Evolutionary conservation across 2,329 filamentous ascomycete genomes (phyloP).

Genomic region (Fusarium sp.): DNA sequence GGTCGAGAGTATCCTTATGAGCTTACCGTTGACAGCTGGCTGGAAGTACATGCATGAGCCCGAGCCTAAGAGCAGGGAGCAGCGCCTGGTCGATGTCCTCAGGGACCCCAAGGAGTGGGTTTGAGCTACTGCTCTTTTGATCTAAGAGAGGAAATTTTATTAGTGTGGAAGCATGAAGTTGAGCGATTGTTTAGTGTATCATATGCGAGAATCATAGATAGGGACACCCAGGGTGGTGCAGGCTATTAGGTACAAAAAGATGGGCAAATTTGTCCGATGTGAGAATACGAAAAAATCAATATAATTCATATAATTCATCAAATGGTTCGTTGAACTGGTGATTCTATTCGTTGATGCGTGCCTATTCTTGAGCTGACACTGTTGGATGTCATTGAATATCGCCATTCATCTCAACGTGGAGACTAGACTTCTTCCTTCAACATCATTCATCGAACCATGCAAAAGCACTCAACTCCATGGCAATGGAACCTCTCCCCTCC

Average conservation of each 20-base stretch:
- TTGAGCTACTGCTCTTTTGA: slow-evolving; percentile 43
- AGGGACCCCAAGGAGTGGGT: slow-evolving; percentile 73
- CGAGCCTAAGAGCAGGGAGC: slow-evolving; percentile 77
- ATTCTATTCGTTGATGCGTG: not conserved
- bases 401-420: not conserved
- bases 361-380: not conserved
- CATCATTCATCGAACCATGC: slow-evolving; percentile 4
- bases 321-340: not conserved
- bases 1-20: slow-evolving; percentile 98
- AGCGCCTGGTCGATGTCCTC: slow-evolving; percentile 78
- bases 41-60: slow-evolving; percentile 97
- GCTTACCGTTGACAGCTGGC: slow-evolving; percentile 86
- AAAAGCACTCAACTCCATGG: not conserved
- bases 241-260: slow-evolving; percentile 13
- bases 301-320: slow-evolving; percentile 2
- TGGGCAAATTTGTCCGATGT: not conserved
- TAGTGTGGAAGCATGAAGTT: slow-evolving; percentile 5
- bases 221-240: slow-evolving; percentile 23
- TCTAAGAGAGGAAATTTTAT: not conserved
- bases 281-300: not conserved
- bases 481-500: slow-evolving; percentile 43
- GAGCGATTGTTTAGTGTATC: slow-evolving; percentile 35
- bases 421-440: not conserved
- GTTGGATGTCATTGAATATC: not conserved
- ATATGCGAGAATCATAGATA: slow-evolving; percentile 35